Base-by-base conservation (phyloP, 2,329 filamentous ascomycete species). In the Fusarium aywerte region DNA sequence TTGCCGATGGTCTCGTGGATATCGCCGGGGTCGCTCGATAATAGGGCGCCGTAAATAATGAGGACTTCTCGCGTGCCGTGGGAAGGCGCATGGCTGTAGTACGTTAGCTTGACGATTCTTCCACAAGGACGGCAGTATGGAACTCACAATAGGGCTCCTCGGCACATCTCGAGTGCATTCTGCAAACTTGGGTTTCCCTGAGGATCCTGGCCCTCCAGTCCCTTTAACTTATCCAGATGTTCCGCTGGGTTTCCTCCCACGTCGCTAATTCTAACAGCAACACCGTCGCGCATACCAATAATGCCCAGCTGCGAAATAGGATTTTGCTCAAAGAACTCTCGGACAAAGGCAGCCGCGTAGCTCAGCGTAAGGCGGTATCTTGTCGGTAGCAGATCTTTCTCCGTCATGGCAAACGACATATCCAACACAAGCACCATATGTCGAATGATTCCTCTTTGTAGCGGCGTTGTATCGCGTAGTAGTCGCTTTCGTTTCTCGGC, bases 321-420 rank as follows among this genome's bases (percentile, higher is more conserved):
- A 74, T 99, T 99, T 79, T 99, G 96, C 79, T 98, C 96, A 76
- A 98, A 99, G 80, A 93, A 99, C 77, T 97, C 95, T 60, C 90
- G 87, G 47, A 98, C 91, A 78, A 98, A 99, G 58, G 93, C 90
- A 67, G 90, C 87, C 16, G 93, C 91, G 78, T 93, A 96, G 67
- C 89, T 89, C 74, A 97, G 85, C 51, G 90, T 91, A 31, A 97
- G 86, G 35, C 93, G 86, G 78, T 95, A 94, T 62, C 95, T 88
- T 40, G 90, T 97, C 7, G 96, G 96, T 25, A 96, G 88, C 69
- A 98, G 85, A 76, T 99, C 96, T 79, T 98, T 98, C 79, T 98
- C 94, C 7, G 88, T 80, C 96, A 99, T 99, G 49, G 95, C 92
- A 67, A 92, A 90, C 21, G 92, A 97, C 79, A 98, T 90, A 78